Evolutionary conservation across 108 stramenopile species (phyloP), one percentile per base, ranked within the genome.

Genomic region (Nitzschia palea): DNA sequence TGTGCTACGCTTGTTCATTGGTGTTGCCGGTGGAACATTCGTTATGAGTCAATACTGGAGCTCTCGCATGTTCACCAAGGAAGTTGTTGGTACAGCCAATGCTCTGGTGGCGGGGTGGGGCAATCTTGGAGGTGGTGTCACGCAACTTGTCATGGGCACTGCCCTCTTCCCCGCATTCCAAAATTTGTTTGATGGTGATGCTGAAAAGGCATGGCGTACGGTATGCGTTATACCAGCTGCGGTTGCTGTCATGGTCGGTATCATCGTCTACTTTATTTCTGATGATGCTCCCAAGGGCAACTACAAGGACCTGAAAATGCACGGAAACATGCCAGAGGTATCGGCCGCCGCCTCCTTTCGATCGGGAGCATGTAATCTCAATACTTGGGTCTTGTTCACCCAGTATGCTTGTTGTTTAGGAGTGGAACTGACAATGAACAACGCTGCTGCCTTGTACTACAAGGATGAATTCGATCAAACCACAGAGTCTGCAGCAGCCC

Each of bases 371-470:
- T 4, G 82, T 53, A 91, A 95, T 73, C 30, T 85, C 43, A 95
- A 93, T 76, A 89, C 92, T 2, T 95, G 91, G 93, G 31, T 96
- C 33, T 71, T 96, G 44, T 83, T 83, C 76, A 36, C 90, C 44
- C 91, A 94, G 68, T 96, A 96, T 71, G 93, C 89, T 5, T 81
- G 80, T 66, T 93, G 90, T 87, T 93, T 96, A 62, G 95, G 95
- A 35, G 90, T 95, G 18, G 95, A 96, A 73, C 76, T 96, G 52
- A 92, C 90, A 56, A 85, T 91, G 84, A 87, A 86, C 87, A 91
- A 96, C 63, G 89, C 82, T 31, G 87, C 88, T 26, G 90, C 91
- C 26, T 48, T 72, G 0, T 96, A 92, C 78, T 96, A 92, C 68
- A 68, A 65, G 54, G 82, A 91, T 47, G 66, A 71, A 32, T 91